Evolutionary conservation across 257 asterid species (phyloP).

Genomic region (Orobanche coerulescens): DNA sequence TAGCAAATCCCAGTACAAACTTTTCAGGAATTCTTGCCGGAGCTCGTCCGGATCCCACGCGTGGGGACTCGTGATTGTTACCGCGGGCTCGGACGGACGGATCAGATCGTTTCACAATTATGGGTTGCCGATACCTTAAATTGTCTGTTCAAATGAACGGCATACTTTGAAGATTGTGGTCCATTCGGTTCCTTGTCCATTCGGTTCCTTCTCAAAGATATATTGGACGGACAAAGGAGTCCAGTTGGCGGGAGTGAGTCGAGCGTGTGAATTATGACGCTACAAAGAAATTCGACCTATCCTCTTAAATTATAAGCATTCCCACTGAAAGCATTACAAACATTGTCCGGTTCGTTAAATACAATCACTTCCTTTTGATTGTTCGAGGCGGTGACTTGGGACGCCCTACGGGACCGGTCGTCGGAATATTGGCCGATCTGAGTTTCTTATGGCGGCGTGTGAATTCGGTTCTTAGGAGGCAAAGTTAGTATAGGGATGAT

Average conservation of each 20-base stretch:
- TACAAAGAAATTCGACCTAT: no score
- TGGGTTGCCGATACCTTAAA: conserved; percentile 81
- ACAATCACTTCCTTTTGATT: no score
- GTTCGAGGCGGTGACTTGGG: no score
- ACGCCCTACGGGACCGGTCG: no score
- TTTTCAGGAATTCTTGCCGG: conserved; percentile 53
- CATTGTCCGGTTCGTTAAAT: no score
- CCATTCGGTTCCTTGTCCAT: conserved; percentile 6
- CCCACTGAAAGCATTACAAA: no score
- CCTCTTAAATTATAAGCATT: no score
- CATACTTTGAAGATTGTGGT: neutral
- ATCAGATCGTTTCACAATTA: conserved; percentile 81
- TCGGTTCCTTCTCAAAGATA: neutral
- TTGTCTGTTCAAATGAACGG: neutral
- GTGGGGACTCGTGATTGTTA: conserved; percentile 84
- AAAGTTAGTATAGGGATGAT: no score
- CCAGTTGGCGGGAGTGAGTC: conserved; percentile 24
- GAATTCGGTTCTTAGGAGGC: no score
- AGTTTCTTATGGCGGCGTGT: no score
- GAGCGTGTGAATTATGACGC: conserved; percentile 8
- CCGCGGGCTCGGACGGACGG: conserved; percentile 83
- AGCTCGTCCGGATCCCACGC: conserved; percentile 57
- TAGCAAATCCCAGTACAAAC: conserved; percentile 58
- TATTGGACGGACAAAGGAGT: conserved; percentile 10
- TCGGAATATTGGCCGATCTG: no score